Conservation (phyloP, 1,139 yeast species). For the Yamadazyma oceani region DNA sequence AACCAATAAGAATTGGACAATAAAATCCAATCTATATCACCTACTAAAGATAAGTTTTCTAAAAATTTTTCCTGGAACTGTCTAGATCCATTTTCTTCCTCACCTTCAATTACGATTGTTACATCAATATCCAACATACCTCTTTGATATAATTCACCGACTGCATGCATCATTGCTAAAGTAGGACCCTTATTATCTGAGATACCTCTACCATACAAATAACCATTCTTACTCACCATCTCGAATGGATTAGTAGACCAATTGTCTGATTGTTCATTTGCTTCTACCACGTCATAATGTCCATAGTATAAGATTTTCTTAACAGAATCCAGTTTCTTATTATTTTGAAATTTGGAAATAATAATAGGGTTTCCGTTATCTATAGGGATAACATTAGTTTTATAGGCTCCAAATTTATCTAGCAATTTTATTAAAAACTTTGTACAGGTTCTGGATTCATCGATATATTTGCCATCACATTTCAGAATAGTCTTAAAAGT, state of each 20-base stretch:
- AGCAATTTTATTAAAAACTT: conserved; percentile 65
- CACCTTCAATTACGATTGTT: conserved; percentile 87
- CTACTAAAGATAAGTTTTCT: conserved; percentile 52
- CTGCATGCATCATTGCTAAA: conserved; percentile 86
- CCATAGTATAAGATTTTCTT: conserved; percentile 79
- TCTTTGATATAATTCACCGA: conserved; percentile 63
- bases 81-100: conserved; percentile 89
- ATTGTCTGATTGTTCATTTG: conserved; percentile 43
- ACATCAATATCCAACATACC: conserved; percentile 67
- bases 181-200: conserved; percentile 95
- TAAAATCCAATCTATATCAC: conserved; percentile 82
- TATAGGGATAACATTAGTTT: conserved; percentile 70
- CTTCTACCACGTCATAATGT: conserved; percentile 90
- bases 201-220: conserved; percentile 87
- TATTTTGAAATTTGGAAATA: conserved; percentile 64
- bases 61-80: conserved; percentile 74
- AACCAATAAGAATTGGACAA: conserved; percentile 94
- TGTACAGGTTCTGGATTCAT: conserved; percentile 88
- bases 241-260: conserved; percentile 84
- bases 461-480: conserved; percentile 61
- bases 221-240: conserved; percentile 78
- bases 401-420: conserved; percentile 67
- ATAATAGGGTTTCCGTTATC: conserved; percentile 81
- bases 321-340: conserved; percentile 18
- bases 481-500: conserved; percentile 78